phyloP scores from a whole-genome alignment of 176 grass and related monocot genomes.

The Oryza punctata region DNA sequence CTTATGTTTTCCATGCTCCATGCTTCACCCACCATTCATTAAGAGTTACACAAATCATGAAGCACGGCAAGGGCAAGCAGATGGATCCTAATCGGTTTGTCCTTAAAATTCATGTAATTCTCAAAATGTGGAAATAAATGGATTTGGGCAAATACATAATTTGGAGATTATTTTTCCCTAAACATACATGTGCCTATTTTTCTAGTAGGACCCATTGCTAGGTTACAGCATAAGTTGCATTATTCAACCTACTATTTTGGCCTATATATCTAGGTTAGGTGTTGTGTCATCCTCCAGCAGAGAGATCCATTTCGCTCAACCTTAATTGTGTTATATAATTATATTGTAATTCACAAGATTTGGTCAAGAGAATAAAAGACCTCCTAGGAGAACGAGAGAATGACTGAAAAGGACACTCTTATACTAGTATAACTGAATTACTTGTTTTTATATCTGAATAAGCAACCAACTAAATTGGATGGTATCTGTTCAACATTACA shows the following conservation, averaged over 20 bases:
- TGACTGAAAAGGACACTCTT: background rate
- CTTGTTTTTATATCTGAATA: background rate
- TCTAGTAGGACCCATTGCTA: background rate
- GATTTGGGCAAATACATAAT: background rate
- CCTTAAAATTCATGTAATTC: background rate
- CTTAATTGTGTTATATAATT: background rate
- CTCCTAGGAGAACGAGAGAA: background rate
- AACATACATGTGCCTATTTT: background rate
- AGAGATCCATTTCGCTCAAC: slow-evolving; percentile 15
- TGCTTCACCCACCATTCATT: too few relatives aligned
- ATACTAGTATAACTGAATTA: background rate
- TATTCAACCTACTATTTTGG: background rate
- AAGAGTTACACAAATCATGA: too few relatives aligned
- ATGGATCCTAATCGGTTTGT: background rate
- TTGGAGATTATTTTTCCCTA: background rate
- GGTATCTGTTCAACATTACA: background rate
- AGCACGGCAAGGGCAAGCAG: too few relatives aligned
- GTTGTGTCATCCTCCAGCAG: slow-evolving; percentile 36
- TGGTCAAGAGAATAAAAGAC: background rate
- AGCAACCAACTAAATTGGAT: background rate
- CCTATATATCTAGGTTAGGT: slow-evolving; percentile 35
- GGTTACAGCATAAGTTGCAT: slow-evolving; percentile 5
- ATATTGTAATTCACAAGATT: slow-evolving; percentile 12
- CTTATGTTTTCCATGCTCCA: too few relatives aligned
- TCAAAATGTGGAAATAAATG: background rate